Conservation (phyloP, 805 yeast genomes). For the Ogataea henricii region DNA sequence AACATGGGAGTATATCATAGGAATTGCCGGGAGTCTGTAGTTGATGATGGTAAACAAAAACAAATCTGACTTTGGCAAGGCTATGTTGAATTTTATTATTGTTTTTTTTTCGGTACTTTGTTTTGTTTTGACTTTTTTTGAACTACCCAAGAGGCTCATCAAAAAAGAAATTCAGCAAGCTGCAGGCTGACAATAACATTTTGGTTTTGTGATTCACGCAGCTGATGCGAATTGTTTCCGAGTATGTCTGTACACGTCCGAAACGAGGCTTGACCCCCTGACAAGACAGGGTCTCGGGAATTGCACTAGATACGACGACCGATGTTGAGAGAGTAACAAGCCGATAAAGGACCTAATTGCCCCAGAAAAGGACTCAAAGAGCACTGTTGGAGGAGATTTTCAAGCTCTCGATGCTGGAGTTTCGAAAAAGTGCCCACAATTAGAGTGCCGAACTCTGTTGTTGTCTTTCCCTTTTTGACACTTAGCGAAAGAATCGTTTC, state of each 20-base stretch:
- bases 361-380: too few species aligned
- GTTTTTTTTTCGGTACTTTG: not conserved
- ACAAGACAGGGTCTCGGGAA: not conserved
- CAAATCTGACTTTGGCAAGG: too few species aligned
- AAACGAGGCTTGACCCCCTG: not conserved
- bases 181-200: not conserved
- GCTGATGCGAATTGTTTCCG: not conserved
- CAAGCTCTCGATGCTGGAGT: not conserved
- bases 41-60: too few species aligned
- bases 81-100: not conserved
- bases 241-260: not conserved
- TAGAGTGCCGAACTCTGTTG: not conserved
- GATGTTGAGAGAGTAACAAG: too few species aligned
- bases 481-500: conserved; percentile 1
- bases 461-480: not conserved
- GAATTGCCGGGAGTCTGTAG: too few species aligned
- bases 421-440: not conserved
- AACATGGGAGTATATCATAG: too few species aligned
- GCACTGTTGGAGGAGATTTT: too few species aligned
- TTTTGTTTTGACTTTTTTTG: conserved; percentile 1
- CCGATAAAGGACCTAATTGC: too few species aligned
- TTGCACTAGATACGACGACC: not conserved
- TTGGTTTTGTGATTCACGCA: not conserved
- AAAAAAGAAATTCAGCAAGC: not conserved
- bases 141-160: not conserved